phyloP scores from a whole-genome alignment of 176 grass and related monocot genomes.

The Eremochloa ophiuroides region DNA sequence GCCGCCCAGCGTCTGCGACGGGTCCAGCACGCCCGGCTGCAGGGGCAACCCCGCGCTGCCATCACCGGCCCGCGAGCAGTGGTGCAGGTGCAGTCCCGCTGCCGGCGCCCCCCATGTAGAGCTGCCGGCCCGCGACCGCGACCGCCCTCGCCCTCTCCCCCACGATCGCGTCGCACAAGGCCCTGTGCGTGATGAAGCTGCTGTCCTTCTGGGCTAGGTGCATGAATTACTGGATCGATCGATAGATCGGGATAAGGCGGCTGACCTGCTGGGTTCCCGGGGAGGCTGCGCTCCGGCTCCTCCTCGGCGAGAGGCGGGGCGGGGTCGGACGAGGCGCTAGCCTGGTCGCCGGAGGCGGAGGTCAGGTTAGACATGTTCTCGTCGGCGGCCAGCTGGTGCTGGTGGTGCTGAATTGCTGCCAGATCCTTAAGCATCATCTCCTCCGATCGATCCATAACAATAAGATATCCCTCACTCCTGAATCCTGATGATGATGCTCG shows the following conservation, averaged over 20 bases:
- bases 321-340: constrained; percentile 64
- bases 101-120: no score
- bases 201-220: constrained; percentile 50
- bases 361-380: constrained; percentile 98
- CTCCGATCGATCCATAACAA: not conserved
- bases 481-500: not conserved
- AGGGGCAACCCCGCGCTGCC: not conserved
- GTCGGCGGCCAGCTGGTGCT: constrained; percentile 43
- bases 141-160: constrained; percentile 89
- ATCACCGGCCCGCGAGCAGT: constrained; percentile 29
- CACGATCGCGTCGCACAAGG: constrained; percentile 90
- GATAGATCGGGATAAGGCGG: not conserved
- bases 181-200: constrained; percentile 98
- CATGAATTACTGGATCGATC: not conserved
- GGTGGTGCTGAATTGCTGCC: constrained; percentile 51
- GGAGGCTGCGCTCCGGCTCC: constrained; percentile 92
- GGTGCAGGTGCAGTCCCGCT: not conserved
- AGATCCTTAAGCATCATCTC: constrained; percentile 65
- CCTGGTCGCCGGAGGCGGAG: constrained; percentile 80
- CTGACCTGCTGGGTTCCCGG: constrained; percentile 87
- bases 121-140: constrained; percentile 16
- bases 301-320: constrained; percentile 57
- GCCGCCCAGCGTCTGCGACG: constrained; percentile 11
- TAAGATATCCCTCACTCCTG: not conserved
- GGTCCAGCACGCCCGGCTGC: constrained; percentile 12